Base-by-base conservation (phyloP, 768 basidiomycete species). In the Crucibulum laeve region DNA sequence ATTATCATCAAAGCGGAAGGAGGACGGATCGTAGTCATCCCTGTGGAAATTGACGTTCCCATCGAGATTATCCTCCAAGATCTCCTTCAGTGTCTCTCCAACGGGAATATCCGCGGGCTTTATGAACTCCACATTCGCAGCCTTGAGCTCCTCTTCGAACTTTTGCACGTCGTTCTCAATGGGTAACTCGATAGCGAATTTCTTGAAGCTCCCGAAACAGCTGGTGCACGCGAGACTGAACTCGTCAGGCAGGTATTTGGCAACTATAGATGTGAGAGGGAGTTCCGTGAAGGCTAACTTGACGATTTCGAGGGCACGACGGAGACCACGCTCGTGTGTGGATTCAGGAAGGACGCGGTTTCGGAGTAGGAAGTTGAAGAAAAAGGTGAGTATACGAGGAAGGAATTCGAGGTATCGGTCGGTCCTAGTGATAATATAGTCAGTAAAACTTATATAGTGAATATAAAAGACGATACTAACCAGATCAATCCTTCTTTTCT, bases 401-500 rank as follows among this genome's bases (percentile, higher is more conserved):
- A 71, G 62, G 44, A 69, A 64, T 8, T 63, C 47, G 30, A 85
- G 65, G 47, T 77, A 72, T 39, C 56, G 70, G 51, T 77, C 71
- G 15, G 63, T 63, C 75, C 79, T 60, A 24, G 18, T 23, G 46
- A 25, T 42, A 30, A n/a, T 3, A 8, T n/a, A 43, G 43, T 40
- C 36, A 25, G 4, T 24, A 33, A 42, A 25, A 25, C 47, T 14
- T 5, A 43, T 4, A 36, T 30, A 8, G n/a, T n/a, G 28, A 36
- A 36, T 17, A 8, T 36, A 17, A 18, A 36, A 7, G 7, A 19
- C 8, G 8, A 11, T 36, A 23, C 70, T 14, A 37, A 81, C 81
- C 77, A 87, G 41, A 78, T 67, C 36, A 88, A 64, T 21, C 86
- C 87, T 42, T 79, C 74, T 42, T 79, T 72, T 15, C 75, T 70